A percentile compares a stretch with the other conserved stretches of the same genome.
Evolutionary conservation across 352 stramenopile genomes (phyloP).

Genomic region (Phytophthora sansomeana): DNA sequence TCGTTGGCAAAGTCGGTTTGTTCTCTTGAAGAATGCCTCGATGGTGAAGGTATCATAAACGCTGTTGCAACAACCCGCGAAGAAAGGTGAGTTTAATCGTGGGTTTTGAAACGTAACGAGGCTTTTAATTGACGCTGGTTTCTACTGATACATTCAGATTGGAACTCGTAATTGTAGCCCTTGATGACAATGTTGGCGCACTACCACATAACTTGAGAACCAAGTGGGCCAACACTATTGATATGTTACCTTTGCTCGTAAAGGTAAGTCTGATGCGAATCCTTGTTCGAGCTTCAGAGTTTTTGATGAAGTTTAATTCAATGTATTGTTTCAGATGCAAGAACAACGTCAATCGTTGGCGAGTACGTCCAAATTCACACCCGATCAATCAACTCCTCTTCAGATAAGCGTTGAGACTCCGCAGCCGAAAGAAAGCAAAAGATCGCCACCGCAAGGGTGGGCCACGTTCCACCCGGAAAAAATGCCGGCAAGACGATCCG

Average conservation of each 20-base stretch:
- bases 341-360: slow-evolving; percentile 4
- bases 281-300: not conserved
- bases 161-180: slow-evolving; percentile 29
- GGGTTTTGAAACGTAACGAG: not conserved
- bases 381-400: not conserved
- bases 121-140: not conserved
- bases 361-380: not conserved
- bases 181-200: slow-evolving; percentile 25
- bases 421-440: slow-evolving; percentile 14
- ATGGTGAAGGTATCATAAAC: slow-evolving; percentile 4
- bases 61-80: slow-evolving; percentile 22
- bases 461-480: slow-evolving; percentile 60
- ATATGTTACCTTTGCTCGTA: slow-evolving; percentile 20
- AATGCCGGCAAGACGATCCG: slow-evolving; percentile 44
- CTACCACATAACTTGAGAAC: slow-evolving; percentile 4
- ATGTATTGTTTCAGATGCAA: slow-evolving; percentile 17
- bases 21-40: slow-evolving; percentile 22
- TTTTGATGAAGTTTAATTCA: not conserved
- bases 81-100: slow-evolving; percentile 23
- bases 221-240: slow-evolving; percentile 34
- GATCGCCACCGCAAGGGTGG: slow-evolving; percentile 39
- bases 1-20: slow-evolving; percentile 13
- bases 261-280: slow-evolving; percentile 11
- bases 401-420: slow-evolving; percentile 1
- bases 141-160: slow-evolving; percentile 18